These are phyloP conservation scores for Discostella stelligeroides DNA, from an alignment of 108 stramenopile genomes.

Conservation along the genomic window DNA sequence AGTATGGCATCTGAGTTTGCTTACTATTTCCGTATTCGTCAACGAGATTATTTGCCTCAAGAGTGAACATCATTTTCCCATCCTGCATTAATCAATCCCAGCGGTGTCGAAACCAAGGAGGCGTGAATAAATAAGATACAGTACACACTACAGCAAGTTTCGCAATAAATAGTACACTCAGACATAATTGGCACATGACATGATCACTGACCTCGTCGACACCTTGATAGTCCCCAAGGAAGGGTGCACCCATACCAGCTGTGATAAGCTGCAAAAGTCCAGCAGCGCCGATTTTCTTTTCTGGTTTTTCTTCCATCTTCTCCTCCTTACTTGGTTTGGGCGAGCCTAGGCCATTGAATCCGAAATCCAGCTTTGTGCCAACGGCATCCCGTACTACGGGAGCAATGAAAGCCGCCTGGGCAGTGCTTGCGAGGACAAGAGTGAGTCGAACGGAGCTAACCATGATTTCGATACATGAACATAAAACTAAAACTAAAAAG, in stretches of 20 bases:
- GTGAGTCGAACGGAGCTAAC: constrained; percentile 14
- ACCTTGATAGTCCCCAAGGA: constrained; percentile 83
- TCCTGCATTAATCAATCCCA: constrained; percentile 31
- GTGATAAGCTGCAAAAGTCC: constrained; percentile 79
- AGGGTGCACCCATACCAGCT: constrained; percentile 81
- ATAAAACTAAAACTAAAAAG: too few species aligned
- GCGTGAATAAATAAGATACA: background rate
- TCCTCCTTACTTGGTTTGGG: constrained; percentile 11
- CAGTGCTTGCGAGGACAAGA: background rate
- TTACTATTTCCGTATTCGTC: constrained; percentile 84
- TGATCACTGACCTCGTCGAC: constrained; percentile 58
- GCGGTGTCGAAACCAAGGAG: background rate
- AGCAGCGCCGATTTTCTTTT: constrained; percentile 64
- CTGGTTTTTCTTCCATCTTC: constrained; percentile 35
- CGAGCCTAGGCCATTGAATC: constrained; percentile 28
- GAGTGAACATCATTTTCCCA: constrained; percentile 83
- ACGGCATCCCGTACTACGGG: constrained; percentile 9
- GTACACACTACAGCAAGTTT: too few species aligned
- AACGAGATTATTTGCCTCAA: constrained; percentile 88
- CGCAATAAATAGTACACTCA: too few species aligned
- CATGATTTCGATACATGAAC: constrained; percentile 9
- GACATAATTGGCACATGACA: background rate
- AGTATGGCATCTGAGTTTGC: constrained; percentile 87
- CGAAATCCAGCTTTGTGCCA: constrained; percentile 34
- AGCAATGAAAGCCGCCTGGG: constrained; percentile 22